Conservation (phyloP, 2,329 filamentous ascomycete genomes). For the Pseudocercospora eumusae region DNA sequence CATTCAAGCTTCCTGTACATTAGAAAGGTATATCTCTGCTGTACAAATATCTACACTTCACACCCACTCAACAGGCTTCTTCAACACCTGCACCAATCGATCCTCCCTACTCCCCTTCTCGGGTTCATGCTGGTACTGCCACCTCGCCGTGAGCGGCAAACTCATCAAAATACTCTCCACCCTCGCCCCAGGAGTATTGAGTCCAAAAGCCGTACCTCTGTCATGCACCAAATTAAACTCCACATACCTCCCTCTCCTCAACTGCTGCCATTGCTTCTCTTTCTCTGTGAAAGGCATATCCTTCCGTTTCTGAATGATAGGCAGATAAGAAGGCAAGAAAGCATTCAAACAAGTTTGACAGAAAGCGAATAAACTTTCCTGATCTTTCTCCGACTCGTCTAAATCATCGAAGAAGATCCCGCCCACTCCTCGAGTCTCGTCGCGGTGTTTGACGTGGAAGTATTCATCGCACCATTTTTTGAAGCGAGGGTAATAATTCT, state of each 20-base stretch:
- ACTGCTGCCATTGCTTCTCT: constrained; percentile 96
- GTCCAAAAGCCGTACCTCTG: constrained; percentile 87
- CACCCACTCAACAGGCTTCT: constrained; percentile 63
- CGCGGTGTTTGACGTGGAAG: constrained; percentile 89
- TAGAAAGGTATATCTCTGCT: background rate
- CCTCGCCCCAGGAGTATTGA: constrained; percentile 87
- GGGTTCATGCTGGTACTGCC: constrained; percentile 93
- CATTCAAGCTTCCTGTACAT: background rate
- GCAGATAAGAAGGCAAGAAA: constrained; percentile 87
- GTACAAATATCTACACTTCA: constrained; percentile 32
- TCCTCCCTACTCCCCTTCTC: constrained; percentile 75
- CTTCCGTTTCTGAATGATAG: constrained; percentile 84
- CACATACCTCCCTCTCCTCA: constrained; percentile 90
- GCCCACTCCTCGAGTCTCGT: constrained; percentile 82
- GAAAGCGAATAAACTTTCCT: constrained; percentile 87
- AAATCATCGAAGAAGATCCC: constrained; percentile 99
- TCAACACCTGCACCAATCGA: constrained; percentile 71
- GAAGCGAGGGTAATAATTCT: constrained; percentile 87
- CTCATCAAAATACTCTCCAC: constrained; percentile 99
- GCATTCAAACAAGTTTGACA: constrained; percentile 80
- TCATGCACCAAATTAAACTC: constrained; percentile 99
- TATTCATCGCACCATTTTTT: constrained; percentile 99
- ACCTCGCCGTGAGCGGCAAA: constrained; percentile 85
- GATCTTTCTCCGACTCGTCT: constrained; percentile 80
- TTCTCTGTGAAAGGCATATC: constrained; percentile 84